Percentiles rank a stretch among this genome's conserved stretches.
Evolutionary conservation across 345 rosid genomes (phyloP).

Genomic region (Cardamine occulta): DNA sequence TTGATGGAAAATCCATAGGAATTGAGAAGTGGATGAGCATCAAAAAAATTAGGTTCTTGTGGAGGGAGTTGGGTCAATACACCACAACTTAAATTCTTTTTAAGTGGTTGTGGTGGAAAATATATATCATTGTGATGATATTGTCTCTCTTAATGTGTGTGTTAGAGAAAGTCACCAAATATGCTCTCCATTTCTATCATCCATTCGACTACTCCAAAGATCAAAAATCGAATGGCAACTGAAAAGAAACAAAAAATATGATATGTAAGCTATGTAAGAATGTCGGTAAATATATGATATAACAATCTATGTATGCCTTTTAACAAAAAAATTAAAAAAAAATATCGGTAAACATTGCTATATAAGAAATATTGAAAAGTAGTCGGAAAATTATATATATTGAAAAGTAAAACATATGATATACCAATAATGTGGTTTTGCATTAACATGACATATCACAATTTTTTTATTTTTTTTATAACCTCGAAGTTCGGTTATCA

Average conservation of each 20-base stretch:
- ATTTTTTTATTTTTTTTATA: no score
- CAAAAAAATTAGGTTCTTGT: constrained; percentile 44
- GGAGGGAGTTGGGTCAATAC: constrained; percentile 60
- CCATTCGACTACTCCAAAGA: constrained; percentile 32
- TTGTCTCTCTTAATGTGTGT: constrained; percentile 41
- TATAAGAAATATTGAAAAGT: neutral
- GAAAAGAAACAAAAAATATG: neutral
- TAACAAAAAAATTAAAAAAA: no score
- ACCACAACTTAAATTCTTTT: constrained; percentile 46
- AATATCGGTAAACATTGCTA: no score
- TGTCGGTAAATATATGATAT: neutral
- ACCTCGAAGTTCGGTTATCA: no score
- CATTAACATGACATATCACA: neutral
- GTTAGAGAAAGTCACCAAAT: constrained; percentile 43
- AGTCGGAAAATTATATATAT: no score
- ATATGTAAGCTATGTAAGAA: neutral
- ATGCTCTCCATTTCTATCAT: constrained; percentile 35
- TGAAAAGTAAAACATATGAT: no score
- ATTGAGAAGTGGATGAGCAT: constrained; percentile 51
- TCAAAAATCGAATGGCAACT: neutral
- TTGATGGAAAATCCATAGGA: constrained; percentile 47
- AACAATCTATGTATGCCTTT: no score
- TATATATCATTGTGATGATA: constrained; percentile 38
- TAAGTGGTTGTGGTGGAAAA: constrained; percentile 51
- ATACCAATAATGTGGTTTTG: neutral